These are phyloP conservation scores for Lachnellula arida DNA, from an alignment of 2,329 filamentous ascomycete genomes.

Conservation along the genomic window DNA sequence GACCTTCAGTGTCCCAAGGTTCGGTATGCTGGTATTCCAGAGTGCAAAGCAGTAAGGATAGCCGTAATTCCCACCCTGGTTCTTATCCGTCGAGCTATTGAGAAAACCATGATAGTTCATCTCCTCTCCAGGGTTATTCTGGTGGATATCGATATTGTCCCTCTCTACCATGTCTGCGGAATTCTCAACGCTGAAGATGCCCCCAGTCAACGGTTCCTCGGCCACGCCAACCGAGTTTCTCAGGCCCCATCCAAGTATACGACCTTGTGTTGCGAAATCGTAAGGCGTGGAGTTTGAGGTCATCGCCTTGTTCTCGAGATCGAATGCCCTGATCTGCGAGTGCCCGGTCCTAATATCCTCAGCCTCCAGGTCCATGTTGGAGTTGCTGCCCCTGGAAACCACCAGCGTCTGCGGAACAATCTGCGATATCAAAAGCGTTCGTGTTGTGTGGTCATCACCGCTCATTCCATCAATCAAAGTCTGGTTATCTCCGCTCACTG, in stretches of 20 bases:
- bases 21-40: slow-evolving; percentile 52
- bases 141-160: slow-evolving; percentile 54
- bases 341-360: slow-evolving; percentile 49
- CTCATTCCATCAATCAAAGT: slow-evolving; percentile 60
- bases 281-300: slow-evolving; percentile 30
- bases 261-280: slow-evolving; percentile 46
- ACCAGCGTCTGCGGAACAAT: slow-evolving; percentile 53
- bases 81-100: slow-evolving; percentile 20
- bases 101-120: slow-evolving; percentile 67
- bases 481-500: slow-evolving; percentile 40
- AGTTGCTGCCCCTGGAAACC: slow-evolving; percentile 59
- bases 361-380: slow-evolving; percentile 57
- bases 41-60: slow-evolving; percentile 67
- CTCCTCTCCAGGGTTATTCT: slow-evolving; percentile 69
- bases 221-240: slow-evolving; percentile 67
- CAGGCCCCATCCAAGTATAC: slow-evolving; percentile 61
- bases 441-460: slow-evolving; percentile 57
- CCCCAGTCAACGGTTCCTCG: slow-evolving; percentile 52
- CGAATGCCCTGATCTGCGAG: slow-evolving; percentile 63
- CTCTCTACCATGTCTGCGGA: slow-evolving; percentile 60
- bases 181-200: slow-evolving; percentile 63
- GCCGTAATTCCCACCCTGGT: slow-evolving; percentile 55
- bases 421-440: slow-evolving; percentile 60
- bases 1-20: slow-evolving; percentile 37
- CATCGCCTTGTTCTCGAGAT: slow-evolving; percentile 34